Conservation (phyloP, 768 basidiomycete species). For the Leccinellum luteum region DNA sequence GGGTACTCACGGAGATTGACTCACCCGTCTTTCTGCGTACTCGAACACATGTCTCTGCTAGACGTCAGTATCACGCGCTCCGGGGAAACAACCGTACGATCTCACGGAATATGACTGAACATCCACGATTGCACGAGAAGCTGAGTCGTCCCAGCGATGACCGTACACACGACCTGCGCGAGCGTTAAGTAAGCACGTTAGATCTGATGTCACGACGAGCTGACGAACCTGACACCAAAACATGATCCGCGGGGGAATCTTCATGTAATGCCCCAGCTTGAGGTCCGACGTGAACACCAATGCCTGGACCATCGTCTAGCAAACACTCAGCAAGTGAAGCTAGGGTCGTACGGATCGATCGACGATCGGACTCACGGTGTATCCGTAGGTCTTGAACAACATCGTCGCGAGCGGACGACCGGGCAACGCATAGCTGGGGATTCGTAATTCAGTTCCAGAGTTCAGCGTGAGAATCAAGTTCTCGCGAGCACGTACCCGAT, state of each 20-base stretch:
- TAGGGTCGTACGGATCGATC: not conserved
- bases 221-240: slow-evolving; percentile 55
- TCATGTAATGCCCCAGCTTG: slow-evolving; percentile 71
- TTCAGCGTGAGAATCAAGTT: not conserved
- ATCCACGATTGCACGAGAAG: slow-evolving; percentile 76
- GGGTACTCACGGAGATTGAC: not conserved
- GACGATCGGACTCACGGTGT: slow-evolving; percentile 41
- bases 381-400: slow-evolving; percentile 85
- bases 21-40: slow-evolving; percentile 40
- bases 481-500: slow-evolving; percentile 46
- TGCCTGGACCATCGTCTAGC: slow-evolving; percentile 41
- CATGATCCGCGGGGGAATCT: slow-evolving; percentile 67
- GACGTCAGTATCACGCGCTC: not conserved
- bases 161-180: slow-evolving; percentile 55
- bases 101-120: slow-evolving; percentile 58
- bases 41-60: slow-evolving; percentile 46
- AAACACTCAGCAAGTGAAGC: slow-evolving; percentile 2
- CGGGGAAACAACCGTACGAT: not conserved
- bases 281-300: slow-evolving; percentile 70
- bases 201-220: not conserved
- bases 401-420: slow-evolving; percentile 80
- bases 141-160: slow-evolving; percentile 70
- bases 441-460: not conserved
- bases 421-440: slow-evolving; percentile 58
- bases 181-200: not conserved